Conservation (phyloP, 331 rosid genomes). For the Rhamnella rubrinervis region DNA sequence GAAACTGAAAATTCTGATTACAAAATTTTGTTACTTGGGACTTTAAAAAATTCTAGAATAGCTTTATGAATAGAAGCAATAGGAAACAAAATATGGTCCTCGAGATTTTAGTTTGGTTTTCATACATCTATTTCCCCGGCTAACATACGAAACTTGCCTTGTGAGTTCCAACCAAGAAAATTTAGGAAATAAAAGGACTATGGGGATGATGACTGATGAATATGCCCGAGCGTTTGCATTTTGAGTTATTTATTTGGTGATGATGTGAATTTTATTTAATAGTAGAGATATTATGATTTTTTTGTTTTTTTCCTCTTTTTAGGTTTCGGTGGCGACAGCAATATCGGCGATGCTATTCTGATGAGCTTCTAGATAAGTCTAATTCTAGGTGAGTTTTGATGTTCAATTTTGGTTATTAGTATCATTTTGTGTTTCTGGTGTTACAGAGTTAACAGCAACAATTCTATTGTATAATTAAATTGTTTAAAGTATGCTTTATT, state of each 20-base stretch:
- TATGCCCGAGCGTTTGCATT: neutral
- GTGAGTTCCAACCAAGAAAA: neutral
- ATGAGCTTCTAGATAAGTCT: conserved; percentile 78
- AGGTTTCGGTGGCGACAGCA: conserved; percentile 94
- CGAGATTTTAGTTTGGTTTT: neutral
- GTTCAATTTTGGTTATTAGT: neutral
- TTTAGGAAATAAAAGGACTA: neutral
- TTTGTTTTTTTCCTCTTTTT: conserved; percentile 8
- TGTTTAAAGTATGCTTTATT: neutral
- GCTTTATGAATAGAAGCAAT: neutral
- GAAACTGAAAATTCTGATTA: neutral
- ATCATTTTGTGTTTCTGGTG: neutral
- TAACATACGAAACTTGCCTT: neutral
- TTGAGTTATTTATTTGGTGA: neutral
- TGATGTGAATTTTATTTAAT: neutral
- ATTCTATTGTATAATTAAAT: neutral
- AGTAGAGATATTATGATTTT: conserved; percentile 6
- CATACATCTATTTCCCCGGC: neutral
- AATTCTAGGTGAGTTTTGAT: conserved; percentile 60
- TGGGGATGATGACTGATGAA: too few species aligned
- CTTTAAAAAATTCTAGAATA: neutral
- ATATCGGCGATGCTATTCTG: conserved; percentile 75
- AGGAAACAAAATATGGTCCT: neutral
- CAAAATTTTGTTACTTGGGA: neutral
- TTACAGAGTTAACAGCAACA: neutral